A percentile compares a stretch with the other conserved stretches of the same genome.
phyloP scores from a whole-genome alignment of 1,139 yeast genomes.

The Yamadazyma songkhlaensis region DNA sequence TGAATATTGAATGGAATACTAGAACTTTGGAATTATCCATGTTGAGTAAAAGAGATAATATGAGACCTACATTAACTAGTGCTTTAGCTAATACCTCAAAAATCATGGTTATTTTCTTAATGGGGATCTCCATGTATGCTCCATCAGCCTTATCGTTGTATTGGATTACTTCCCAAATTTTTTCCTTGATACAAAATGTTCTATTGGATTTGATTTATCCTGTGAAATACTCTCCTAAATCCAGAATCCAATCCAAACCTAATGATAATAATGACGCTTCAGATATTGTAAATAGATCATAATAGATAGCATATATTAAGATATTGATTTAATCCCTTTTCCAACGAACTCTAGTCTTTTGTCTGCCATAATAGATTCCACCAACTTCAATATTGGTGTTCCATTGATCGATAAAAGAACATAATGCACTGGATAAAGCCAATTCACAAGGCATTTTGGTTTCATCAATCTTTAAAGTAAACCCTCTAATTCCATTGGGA shows the following conservation, averaged over 20 bases:
- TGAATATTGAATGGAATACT: slow-evolving; percentile 75
- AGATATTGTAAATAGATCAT: slow-evolving; percentile 4
- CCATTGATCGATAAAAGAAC: slow-evolving; percentile 66
- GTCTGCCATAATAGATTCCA: slow-evolving; percentile 57
- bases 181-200: slow-evolving; percentile 72
- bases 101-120: slow-evolving; percentile 72
- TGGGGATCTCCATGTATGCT: slow-evolving; percentile 84
- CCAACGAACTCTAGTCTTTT: slow-evolving; percentile 53
- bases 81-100: slow-evolving; percentile 64
- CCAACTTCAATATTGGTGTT: slow-evolving; percentile 58
- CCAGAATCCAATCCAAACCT: slow-evolving; percentile 16
- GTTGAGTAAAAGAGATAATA: slow-evolving; percentile 34
- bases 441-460: slow-evolving; percentile 51
- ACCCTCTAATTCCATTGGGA: slow-evolving; percentile 49
- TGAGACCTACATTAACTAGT: slow-evolving; percentile 60
- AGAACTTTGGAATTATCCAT: slow-evolving; percentile 54
- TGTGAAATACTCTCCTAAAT: slow-evolving; percentile 47
- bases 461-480: slow-evolving; percentile 53
- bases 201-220: slow-evolving; percentile 70
- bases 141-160: slow-evolving; percentile 77
- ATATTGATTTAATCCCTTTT: slow-evolving; percentile 43
- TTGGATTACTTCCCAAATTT: slow-evolving; percentile 83
- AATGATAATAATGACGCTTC: slow-evolving; percentile 6
- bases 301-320: slow-evolving; percentile 1
- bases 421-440: slow-evolving; percentile 57